Base-by-base conservation (phyloP, 352 stramenopile species). In the Globisporangium polare region DNA sequence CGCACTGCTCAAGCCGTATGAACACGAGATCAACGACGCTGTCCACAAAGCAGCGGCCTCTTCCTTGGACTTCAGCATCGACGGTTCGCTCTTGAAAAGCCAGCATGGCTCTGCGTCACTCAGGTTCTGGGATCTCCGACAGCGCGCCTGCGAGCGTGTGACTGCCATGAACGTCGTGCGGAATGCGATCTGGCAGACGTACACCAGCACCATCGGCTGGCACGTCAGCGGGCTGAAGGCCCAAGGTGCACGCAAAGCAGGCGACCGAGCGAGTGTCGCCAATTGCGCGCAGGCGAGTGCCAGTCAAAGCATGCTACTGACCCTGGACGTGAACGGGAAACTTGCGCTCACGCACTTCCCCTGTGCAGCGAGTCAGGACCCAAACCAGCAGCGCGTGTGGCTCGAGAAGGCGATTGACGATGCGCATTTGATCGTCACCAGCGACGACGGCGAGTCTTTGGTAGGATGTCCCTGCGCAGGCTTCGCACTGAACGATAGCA, bases 41-140 rank as follows among this genome's bases (percentile, higher is more conserved):
- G 39, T 26, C 26, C 24, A 27, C 5, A n/a, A 46, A 13, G 56
- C 72, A 4, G 60, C 62, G 0, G 77, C 74, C 1, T 52, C 58
- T 12, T 78, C 80, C 5, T 53, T 94, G 0, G 85, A 94, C 51
- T 94, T 92, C 51, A 92, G 75, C 20, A 45, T 75, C 20, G 83
- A 92, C 31, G 75, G 79, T 0, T 60, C 47, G 13, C 86, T 85
- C 43, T 68, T 94, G 5, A 78, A 85, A 65, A 85, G 60, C 5
- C 75, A 89, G 41, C 77, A 90, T 26, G 67, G 72, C 1, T 42
- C 29, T 1, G 53, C 60, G 0, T 55, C 52, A 13, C 59, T 86
- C 1, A 65, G 72, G 10, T 89, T 91, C 39, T 94, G 85, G 83
- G 76, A 90, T 24, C 69, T 94, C 1, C 70, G 63, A 0, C 64